These are phyloP conservation scores for Salix dunnii DNA, from an alignment of 345 rosid genomes.

Conservation along the genomic window DNA sequence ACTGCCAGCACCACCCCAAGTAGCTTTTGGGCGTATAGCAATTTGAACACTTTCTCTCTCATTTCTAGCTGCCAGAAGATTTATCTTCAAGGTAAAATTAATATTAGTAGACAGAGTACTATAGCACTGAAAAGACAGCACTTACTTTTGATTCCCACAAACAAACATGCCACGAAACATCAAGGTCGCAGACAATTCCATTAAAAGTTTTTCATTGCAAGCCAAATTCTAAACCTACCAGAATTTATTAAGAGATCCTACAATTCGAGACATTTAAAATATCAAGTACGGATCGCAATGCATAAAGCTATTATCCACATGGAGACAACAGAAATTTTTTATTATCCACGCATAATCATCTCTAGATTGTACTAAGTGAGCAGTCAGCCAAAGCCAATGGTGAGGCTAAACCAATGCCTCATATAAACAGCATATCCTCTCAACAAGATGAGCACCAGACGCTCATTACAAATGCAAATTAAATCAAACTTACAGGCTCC, in stretches of 20 bases:
- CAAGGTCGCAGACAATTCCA: neutral
- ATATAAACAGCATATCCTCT: neutral
- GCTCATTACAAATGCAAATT: neutral
- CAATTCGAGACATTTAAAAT: no score
- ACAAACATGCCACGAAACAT: neutral
- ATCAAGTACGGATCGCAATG: no score
- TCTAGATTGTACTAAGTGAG: no score
- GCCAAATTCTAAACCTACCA: neutral
- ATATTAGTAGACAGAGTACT: conserved; percentile 18
- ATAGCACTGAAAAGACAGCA: neutral
- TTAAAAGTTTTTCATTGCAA: neutral
- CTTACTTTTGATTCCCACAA: neutral
- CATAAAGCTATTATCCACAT: no score
- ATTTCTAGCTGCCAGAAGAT: conserved; percentile 92
- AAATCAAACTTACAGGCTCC: conserved; percentile 63
- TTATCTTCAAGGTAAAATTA: conserved; percentile 49
- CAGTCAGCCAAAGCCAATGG: no score
- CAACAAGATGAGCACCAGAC: neutral
- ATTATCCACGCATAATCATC: no score
- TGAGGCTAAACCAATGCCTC: no score
- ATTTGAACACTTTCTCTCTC: conserved; percentile 96
- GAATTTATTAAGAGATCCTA: no score
- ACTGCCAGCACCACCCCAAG: conserved; percentile 64
- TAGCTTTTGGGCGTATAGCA: conserved; percentile 84
- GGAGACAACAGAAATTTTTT: no score